A percentile compares a stretch with the other conserved stretches of the same genome.
Conservation (phyloP, 805 yeast genomes). For the Blastobotrys chiropterorum region DNA sequence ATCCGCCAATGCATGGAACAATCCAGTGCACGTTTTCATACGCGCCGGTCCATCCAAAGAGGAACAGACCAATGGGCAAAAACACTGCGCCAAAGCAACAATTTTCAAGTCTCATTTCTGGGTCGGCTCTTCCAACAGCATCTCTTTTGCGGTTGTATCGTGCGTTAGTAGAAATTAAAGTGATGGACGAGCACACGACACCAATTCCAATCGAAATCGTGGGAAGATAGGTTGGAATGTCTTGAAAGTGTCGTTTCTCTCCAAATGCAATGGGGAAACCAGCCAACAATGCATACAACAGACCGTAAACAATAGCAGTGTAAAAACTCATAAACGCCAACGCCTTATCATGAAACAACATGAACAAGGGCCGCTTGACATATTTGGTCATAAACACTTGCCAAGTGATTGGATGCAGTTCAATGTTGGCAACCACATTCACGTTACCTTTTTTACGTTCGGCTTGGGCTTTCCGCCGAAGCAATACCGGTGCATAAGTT, state of each 20-base stretch:
- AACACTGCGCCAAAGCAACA: slow-evolving; percentile 64
- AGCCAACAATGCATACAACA: slow-evolving; percentile 61
- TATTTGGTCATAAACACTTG: slow-evolving; percentile 55
- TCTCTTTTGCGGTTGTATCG: slow-evolving; percentile 43
- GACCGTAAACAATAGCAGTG: slow-evolving; percentile 73
- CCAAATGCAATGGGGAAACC: slow-evolving; percentile 69
- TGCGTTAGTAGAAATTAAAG: slow-evolving; percentile 47
- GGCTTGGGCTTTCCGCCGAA: slow-evolving; percentile 55
- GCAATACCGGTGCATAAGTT: slow-evolving; percentile 62
- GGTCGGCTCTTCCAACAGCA: slow-evolving; percentile 56
- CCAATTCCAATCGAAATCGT: slow-evolving; percentile 75
- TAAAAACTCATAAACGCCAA: slow-evolving; percentile 58
- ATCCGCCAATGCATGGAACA: background rate
- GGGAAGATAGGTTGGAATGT: slow-evolving; percentile 68
- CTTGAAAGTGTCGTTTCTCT: slow-evolving; percentile 49
- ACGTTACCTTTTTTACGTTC: slow-evolving; percentile 65
- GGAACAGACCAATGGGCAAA: slow-evolving; percentile 73
- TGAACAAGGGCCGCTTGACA: slow-evolving; percentile 56
- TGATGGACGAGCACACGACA: slow-evolving; percentile 40
- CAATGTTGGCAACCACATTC: slow-evolving; percentile 74
- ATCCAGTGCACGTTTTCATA: slow-evolving; percentile 31
- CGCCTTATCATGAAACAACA: slow-evolving; percentile 67
- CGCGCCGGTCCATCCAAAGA: slow-evolving; percentile 86
- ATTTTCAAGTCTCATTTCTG: slow-evolving; percentile 74
- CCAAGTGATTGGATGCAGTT: slow-evolving; percentile 47